Evolutionary conservation across 805 yeast genomes (phyloP).

Genomic region (Sungouiozyma intestinalis): DNA sequence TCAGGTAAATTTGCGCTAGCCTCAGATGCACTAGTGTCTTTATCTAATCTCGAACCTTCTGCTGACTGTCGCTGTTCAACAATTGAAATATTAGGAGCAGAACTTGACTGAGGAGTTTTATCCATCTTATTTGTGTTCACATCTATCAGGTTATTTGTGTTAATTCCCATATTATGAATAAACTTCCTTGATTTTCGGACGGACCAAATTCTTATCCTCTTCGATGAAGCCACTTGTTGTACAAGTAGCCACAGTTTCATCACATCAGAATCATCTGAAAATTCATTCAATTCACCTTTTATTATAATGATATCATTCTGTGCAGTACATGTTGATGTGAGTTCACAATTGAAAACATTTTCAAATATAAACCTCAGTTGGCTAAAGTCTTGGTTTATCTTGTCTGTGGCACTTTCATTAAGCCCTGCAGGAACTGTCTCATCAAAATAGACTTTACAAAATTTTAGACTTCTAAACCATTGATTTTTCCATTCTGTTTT

Average conservation of each 20-base stretch:
- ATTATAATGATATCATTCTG: neutral
- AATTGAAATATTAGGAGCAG: no score
- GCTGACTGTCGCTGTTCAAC: no score
- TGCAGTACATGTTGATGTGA: neutral
- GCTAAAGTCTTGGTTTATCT: neutral
- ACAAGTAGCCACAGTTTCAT: neutral
- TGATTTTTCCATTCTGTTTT: conserved; percentile 10
- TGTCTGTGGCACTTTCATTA: neutral
- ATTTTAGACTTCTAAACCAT: conserved; percentile 8
- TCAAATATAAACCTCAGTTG: neutral
- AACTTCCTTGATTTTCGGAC: conserved; percentile 9
- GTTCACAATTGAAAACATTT: neutral
- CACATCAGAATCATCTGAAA: neutral
- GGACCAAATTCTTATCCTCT: conserved; percentile 15
- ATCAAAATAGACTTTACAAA: conserved; percentile 6
- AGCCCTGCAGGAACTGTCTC: neutral
- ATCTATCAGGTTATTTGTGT: neutral
- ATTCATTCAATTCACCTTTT: neutral
- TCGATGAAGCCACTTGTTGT: neutral
- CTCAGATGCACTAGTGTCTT: no score
- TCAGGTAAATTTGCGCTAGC: no score
- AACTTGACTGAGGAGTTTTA: no score
- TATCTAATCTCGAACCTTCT: no score
- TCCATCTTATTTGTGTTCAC: no score
- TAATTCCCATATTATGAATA: conserved; percentile 11